Conservation (phyloP, 345 rosid genomes). For the Eucalyptus paniculata region DNA sequence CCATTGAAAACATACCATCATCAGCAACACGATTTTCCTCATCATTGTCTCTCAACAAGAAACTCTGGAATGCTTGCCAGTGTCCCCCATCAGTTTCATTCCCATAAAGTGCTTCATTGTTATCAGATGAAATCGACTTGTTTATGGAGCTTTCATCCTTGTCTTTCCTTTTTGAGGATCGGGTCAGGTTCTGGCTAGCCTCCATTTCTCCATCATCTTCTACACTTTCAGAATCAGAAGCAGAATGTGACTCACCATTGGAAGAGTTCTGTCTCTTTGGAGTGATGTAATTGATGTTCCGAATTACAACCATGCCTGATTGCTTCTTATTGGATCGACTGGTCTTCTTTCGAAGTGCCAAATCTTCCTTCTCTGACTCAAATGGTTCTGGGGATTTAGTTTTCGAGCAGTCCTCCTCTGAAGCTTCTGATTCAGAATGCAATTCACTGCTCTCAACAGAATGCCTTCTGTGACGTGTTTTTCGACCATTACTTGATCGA, state of each 20-base stretch:
- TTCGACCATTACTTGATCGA: conserved; percentile 36
- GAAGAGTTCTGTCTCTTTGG: conserved; percentile 53
- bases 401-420: conserved; percentile 25
- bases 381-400: conserved; percentile 28
- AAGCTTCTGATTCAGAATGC: conserved; percentile 25
- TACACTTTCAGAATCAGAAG: conserved; percentile 34
- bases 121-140: conserved; percentile 5
- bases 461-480: conserved; percentile 42
- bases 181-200: conserved; percentile 8
- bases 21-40: conserved; percentile 41
- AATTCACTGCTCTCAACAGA: conserved; percentile 47
- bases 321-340: conserved; percentile 43
- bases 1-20: conserved; percentile 43
- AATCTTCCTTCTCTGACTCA: conserved; percentile 23
- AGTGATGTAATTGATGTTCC: conserved; percentile 76
- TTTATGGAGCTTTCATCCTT: conserved; percentile 6
- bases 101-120: conserved; percentile 19
- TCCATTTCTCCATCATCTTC: conserved; percentile 23
- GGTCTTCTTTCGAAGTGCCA: conserved; percentile 17
- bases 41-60: conserved; percentile 64
- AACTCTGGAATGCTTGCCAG: conserved; percentile 90
- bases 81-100: conserved; percentile 54
- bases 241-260: conserved; percentile 38
- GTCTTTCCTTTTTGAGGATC: conserved; percentile 24
- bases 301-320: conserved; percentile 69